Conservation (phyloP, 495 filamentous ascomycete genomes). For the Neurospora pannonica region DNA sequence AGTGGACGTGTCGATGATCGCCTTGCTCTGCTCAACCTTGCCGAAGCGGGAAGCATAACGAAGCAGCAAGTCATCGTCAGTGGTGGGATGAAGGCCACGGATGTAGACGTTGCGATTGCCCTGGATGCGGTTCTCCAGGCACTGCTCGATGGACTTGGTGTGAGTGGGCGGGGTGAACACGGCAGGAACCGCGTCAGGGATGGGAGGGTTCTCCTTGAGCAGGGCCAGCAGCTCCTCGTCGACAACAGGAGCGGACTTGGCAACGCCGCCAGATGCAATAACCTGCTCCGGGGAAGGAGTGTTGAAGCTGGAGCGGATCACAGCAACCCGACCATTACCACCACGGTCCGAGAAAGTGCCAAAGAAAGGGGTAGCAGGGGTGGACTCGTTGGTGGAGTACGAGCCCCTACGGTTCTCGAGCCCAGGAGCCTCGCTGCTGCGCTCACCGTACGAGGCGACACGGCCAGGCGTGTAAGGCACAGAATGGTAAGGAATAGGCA, state of each 20-base stretch:
- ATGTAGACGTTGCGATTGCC: constrained; percentile 94
- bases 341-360: constrained; percentile 45
- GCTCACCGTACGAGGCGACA: constrained; percentile 28
- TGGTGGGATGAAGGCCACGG: constrained; percentile 85
- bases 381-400: constrained; percentile 62
- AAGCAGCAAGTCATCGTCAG: constrained; percentile 81
- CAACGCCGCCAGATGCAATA: constrained; percentile 17
- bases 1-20: constrained; percentile 88
- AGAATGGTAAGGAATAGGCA: constrained; percentile 24
- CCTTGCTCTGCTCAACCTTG: constrained; percentile 85
- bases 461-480: constrained; percentile 43
- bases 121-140: constrained; percentile 78
- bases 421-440: constrained; percentile 42
- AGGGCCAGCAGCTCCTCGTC: constrained; percentile 61
- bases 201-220: constrained; percentile 63
- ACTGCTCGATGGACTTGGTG: constrained; percentile 77
- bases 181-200: constrained; percentile 84
- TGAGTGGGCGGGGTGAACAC: constrained; percentile 65
- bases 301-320: constrained; percentile 50
- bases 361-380: constrained; percentile 51
- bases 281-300: constrained; percentile 58
- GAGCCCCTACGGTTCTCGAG: constrained; percentile 54
- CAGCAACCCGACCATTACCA: constrained; percentile 39
- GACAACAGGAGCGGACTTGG: constrained; percentile 41
- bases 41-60: constrained; percentile 81